Conservation (phyloP, 352 stramenopile genomes). For the Globisporangium middletonii region DNA sequence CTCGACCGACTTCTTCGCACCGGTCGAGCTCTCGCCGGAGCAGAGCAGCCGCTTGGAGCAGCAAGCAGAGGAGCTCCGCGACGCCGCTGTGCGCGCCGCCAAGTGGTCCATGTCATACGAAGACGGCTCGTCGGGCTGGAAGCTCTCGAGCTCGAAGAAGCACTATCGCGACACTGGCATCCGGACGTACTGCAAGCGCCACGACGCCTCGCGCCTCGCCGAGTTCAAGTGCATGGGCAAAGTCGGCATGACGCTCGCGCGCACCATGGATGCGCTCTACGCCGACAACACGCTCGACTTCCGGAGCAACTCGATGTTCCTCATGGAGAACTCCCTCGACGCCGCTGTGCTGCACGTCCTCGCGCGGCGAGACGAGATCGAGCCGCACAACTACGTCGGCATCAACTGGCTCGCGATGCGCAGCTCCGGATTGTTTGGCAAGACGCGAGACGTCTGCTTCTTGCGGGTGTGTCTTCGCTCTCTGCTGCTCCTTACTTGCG, state of each 20-base stretch:
- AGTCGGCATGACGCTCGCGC: slow-evolving; percentile 36
- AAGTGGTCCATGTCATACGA: slow-evolving; percentile 63
- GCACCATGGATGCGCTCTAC: slow-evolving; percentile 48
- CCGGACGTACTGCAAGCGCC: slow-evolving; percentile 44
- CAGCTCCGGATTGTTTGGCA: slow-evolving; percentile 40
- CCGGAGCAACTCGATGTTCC: slow-evolving; percentile 43
- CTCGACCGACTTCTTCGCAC: slow-evolving; percentile 36
- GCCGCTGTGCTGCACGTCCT: slow-evolving; percentile 51
- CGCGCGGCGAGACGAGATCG: slow-evolving; percentile 24
- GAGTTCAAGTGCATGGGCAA: slow-evolving; percentile 69
- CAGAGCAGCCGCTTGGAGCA: slow-evolving; percentile 29
- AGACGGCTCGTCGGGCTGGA: slow-evolving; percentile 52
- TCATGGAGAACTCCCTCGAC: slow-evolving; percentile 56
- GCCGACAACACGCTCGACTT: slow-evolving; percentile 56
- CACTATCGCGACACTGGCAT: slow-evolving; percentile 65
- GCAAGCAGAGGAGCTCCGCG: slow-evolving; percentile 29
- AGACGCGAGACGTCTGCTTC: slow-evolving; percentile 58
- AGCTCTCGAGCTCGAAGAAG: slow-evolving; percentile 58
- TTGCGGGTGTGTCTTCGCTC: slow-evolving; percentile 23
- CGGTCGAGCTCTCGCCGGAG: slow-evolving; percentile 27
- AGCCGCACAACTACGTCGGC: slow-evolving; percentile 55
- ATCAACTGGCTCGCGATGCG: slow-evolving; percentile 57
- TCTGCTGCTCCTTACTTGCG: neutral
- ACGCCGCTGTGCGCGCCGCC: slow-evolving; percentile 28
- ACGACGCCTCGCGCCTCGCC: slow-evolving; percentile 26